A percentile compares a stretch with the other conserved stretches of the same genome.
These are phyloP conservation scores for Arabidopsis suecica DNA, from an alignment of 345 rosid species.

Conservation along the genomic window DNA sequence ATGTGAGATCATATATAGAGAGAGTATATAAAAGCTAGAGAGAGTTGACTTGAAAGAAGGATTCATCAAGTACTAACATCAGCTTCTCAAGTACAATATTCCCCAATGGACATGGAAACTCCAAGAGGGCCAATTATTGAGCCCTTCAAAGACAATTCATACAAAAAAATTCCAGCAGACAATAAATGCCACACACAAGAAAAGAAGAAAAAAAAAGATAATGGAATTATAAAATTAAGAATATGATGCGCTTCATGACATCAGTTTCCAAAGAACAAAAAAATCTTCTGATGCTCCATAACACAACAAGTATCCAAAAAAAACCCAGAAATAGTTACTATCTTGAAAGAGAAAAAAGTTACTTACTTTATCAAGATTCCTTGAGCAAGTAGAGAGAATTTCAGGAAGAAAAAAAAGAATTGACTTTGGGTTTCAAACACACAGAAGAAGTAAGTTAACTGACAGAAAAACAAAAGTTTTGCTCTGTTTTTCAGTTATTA, in stretches of 20 bases:
- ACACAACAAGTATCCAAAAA: conserved; percentile 38
- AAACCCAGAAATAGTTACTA: conserved; percentile 41
- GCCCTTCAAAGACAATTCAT: conserved; percentile 18
- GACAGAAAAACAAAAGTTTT: conserved; percentile 27
- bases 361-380: conserved; percentile 55
- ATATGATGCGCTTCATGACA: conserved; percentile 46
- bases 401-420: not conserved
- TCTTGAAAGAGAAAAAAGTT: conserved; percentile 37
- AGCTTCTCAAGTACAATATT: conserved; percentile 43
- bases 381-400: conserved; percentile 36
- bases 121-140: conserved; percentile 45
- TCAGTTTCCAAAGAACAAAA: conserved; percentile 42
- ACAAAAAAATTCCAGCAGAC: conserved; percentile 24
- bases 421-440: conserved; percentile 42
- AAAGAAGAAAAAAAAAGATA: not conserved
- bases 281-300: conserved; percentile 34
- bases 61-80: conserved; percentile 47
- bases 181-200: conserved; percentile 35
- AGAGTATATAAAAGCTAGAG: conserved; percentile 37
- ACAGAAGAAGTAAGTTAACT: conserved; percentile 31
- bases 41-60: conserved; percentile 45
- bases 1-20: conserved; percentile 30
- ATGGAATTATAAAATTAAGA: conserved; percentile 26
- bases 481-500: conserved; percentile 32
- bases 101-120: conserved; percentile 47